phyloP scores from a whole-genome alignment of 1,139 yeast species.

The Pichia sp. region DNA sequence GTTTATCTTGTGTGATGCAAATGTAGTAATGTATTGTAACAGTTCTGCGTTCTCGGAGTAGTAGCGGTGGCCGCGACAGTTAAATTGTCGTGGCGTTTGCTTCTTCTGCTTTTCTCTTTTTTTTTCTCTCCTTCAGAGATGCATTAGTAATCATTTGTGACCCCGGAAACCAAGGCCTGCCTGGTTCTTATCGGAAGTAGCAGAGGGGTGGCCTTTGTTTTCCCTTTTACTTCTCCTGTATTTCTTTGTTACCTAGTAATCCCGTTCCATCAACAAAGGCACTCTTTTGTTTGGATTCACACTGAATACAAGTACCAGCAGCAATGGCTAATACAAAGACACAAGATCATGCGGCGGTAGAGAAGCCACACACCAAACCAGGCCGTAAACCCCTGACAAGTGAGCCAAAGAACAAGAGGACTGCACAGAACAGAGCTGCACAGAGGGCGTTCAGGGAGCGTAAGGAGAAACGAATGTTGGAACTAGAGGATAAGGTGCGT shows the following conservation, averaged over 20 bases:
- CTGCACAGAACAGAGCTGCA: slow-evolving; percentile 97
- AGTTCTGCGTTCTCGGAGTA: no score
- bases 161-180: neutral
- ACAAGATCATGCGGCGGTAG: slow-evolving; percentile 16
- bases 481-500: slow-evolving; percentile 73
- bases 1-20: no score
- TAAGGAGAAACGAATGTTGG: slow-evolving; percentile 82
- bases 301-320: neutral
- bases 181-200: neutral
- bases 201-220: neutral
- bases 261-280: neutral
- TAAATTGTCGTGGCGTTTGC: neutral
- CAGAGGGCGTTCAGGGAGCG: slow-evolving; percentile 95
- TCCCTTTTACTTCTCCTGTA: neutral
- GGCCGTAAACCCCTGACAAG: slow-evolving; percentile 75
- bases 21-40: neutral
- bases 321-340: slow-evolving; percentile 12
- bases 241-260: neutral
- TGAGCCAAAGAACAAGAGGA: slow-evolving; percentile 81
- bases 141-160: neutral
- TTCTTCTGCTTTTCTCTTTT: neutral
- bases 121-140: neutral
- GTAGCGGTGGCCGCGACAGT: neutral
- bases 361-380: slow-evolving; percentile 35
- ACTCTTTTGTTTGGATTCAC: no score